Base-by-base conservation (phyloP, 257 asterid genomes). In the Fraxinus cuspidata region DNA sequence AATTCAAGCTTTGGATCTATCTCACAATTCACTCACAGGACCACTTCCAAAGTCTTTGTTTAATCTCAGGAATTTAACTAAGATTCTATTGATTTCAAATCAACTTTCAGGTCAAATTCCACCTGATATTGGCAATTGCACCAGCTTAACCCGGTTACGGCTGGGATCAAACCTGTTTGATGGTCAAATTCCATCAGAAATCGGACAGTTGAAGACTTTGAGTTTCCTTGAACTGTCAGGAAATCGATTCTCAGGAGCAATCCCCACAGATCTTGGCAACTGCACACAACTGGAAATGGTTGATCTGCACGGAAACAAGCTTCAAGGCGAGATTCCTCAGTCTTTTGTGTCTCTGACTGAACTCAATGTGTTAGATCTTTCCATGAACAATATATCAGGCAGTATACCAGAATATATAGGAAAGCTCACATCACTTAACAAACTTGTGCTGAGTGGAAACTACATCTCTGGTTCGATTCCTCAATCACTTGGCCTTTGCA, bases 161-260 rank as follows among this genome's bases (percentile, higher is more conserved):
- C 77, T 89, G 7, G 95, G 93, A 86, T 77, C 84, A 74, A 91
- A 91, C 85, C 73, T 68, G 82, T 64, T 91, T 10, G 74, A 76
- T 1, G 92, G 93, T 44, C 81, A 80, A 44, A 86, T 91, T 66
- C 94, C 97, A 6, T 29, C 84, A 38, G 89, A 87, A 78, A 86
- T 89, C 5, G 91, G 92, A 72, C 53, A 27, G 49, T 47, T 91
- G 29, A 74, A 74, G 79, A 82, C 70, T 71, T 80, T 91, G 74
- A 82, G 84, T 73, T 89, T 89, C 80, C 93, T 91, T 47, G 97
- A 91, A 81, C 85, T 91, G 75, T 85, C 97, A 13, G 85, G 82
- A 71, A 91, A 91, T 82, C 92, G 70, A 76, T 75, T 91, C 28
- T 73, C 87, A 23, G 92, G 91, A 73, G 77, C 77, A 69, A 81